phyloP scores from a whole-genome alignment of 1,284 basidiomycete species.

The Stereum hirsutum region DNA sequence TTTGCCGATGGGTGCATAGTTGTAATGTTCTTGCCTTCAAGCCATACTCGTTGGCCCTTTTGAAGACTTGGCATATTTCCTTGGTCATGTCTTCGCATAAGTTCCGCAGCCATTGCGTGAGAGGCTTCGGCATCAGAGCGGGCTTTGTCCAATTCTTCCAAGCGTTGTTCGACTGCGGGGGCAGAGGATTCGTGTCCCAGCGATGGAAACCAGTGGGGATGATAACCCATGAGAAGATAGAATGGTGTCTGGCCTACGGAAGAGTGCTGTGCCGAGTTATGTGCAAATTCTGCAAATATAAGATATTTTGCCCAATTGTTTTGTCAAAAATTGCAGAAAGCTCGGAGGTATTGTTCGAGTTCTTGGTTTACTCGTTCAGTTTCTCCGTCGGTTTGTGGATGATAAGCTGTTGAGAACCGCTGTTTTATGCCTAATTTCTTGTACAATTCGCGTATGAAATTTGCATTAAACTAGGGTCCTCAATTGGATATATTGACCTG shows the following conservation, averaged over 20 bases:
- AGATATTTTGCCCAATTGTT: conserved; percentile 23
- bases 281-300: neutral
- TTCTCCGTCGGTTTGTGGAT: conserved; percentile 20
- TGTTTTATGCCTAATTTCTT: neutral
- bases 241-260: too few species aligned
- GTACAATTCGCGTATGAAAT: neutral
- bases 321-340: conserved; percentile 24
- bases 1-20: neutral
- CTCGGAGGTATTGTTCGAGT: conserved; percentile 22
- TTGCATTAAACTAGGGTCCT: neutral
- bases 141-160: too few species aligned
- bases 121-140: too few species aligned
- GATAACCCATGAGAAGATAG: too few species aligned
- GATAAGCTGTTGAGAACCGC: neutral
- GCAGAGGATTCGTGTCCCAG: too few species aligned
- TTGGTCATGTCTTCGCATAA: too few species aligned
- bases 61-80: too few species aligned
- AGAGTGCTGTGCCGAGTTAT: neutral
- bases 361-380: conserved; percentile 27
- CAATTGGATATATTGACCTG: neutral
- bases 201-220: too few species aligned
- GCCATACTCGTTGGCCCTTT: too few species aligned
- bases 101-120: too few species aligned
- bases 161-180: too few species aligned
- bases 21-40: neutral